Evolutionary conservation across 768 basidiomycete genomes (phyloP), one percentile per base, ranked within the genome.

Genomic region (Pleurotus giganteus): DNA sequence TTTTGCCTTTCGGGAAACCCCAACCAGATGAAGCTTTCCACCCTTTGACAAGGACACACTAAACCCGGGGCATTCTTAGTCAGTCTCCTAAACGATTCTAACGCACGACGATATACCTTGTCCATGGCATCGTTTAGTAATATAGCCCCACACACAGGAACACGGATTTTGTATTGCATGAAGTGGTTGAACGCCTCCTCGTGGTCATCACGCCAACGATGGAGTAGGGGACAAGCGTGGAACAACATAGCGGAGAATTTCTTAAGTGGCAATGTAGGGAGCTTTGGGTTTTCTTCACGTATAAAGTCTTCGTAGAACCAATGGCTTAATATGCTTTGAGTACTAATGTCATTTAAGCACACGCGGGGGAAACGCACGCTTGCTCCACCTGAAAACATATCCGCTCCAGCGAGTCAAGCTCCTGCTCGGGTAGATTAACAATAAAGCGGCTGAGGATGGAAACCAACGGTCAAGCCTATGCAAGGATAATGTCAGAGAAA

Each of bases 1-100:
- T 98, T 74, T 99, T 99, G n/a, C 97, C 97, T 67, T 96, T 91
- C 5, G 97, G 97, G 70, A 98, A 99, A n/a, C 93, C 89, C 97
- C 97, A 99, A 5, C 94, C 92, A 2, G 97, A 91, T 17, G 88
- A 91, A 31, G 92, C 85, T 70, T 97, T 98, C 93, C 93, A 98
- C 5, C 97, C 97, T 71, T 97, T 94, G 56, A 99, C 97, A 57
- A 99, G 81, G n/a, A 99, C 79, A 65, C 92, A 94, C 95, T 98
- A 66, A 19, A 50, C 31, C 26, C 41, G 45, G 55, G 19, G 28
- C 37, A 37, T 54, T 58, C 37, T 28, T 31, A 21, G n/a, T 32
- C 24, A 36, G 43, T 21, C 19, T 15, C 47, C 45, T 17, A 36
- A 52, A 41, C 31, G 53, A 58, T 43, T 54, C 46, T 53, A 57